Evolutionary conservation across 208 protist genomes (phyloP).

Genomic region (Angomonas ambiguus): DNA sequence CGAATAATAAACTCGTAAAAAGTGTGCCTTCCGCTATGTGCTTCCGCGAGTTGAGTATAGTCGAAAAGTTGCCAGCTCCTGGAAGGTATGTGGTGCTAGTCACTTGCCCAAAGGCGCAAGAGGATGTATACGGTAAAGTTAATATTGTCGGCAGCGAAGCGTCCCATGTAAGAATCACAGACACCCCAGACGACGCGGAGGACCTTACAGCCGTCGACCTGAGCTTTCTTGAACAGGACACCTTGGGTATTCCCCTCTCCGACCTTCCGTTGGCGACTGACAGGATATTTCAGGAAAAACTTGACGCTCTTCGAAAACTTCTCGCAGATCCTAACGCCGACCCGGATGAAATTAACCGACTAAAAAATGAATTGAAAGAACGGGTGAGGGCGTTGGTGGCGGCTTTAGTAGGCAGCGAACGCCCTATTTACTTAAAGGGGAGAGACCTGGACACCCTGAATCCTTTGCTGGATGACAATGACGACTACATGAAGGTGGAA

Average conservation of each 20-base stretch:
- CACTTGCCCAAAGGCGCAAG: conserved; percentile 39
- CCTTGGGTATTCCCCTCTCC: conserved; percentile 34
- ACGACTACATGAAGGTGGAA: conserved; percentile 43
- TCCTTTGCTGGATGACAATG: conserved; percentile 41
- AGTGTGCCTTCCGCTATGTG: conserved; percentile 36
- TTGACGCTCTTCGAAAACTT: conserved; percentile 24
- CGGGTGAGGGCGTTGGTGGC: conserved; percentile 44
- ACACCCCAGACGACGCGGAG: conserved; percentile 34
- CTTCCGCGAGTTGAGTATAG: conserved; percentile 58
- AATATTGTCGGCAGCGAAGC: conserved; percentile 40
- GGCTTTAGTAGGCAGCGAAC: conserved; percentile 31
- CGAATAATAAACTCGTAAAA: conserved; percentile 32
- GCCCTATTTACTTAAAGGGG: conserved; percentile 31
- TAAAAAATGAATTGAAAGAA: conserved; percentile 38
- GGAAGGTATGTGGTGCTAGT: conserved; percentile 38
- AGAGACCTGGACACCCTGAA: conserved; percentile 44
- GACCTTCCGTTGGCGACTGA: conserved; percentile 33
- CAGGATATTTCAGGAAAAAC: conserved; percentile 27
- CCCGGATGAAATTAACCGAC: conserved; percentile 25
- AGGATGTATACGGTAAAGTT: conserved; percentile 36
- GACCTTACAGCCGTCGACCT: conserved; percentile 37
- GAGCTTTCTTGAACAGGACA: conserved; percentile 31
- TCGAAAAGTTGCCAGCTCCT: conserved; percentile 22
- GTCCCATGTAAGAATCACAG: conserved; percentile 53
- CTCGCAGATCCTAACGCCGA: conserved; percentile 24